A percentile compares a stretch with the other conserved stretches of the same genome.
Evolutionary conservation across 2,329 filamentous ascomycete genomes (phyloP).

Genomic region (Pseudogymnoascus sp.): DNA sequence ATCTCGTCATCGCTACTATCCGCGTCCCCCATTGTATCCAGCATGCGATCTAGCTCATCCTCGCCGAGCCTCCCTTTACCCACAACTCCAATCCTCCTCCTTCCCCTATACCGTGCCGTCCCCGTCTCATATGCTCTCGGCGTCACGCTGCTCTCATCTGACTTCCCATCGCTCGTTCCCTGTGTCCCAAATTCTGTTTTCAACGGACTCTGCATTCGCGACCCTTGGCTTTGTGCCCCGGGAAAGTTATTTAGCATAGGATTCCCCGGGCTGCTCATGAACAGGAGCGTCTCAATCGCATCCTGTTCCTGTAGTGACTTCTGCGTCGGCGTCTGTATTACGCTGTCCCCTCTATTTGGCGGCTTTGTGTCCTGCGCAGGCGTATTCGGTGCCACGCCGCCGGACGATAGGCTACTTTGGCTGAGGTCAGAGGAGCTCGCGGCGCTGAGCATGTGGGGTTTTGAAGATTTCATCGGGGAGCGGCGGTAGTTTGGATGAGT

Average conservation of each 20-base stretch:
- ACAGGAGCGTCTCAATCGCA: slow-evolving; percentile 69
- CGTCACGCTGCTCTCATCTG: slow-evolving; percentile 12
- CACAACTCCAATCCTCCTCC: slow-evolving; percentile 12
- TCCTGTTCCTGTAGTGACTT: slow-evolving; percentile 69
- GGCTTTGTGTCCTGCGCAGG: background rate
- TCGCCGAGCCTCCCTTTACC: slow-evolving; percentile 10
- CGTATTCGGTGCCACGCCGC: background rate
- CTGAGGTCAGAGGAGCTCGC: slow-evolving; percentile 13
- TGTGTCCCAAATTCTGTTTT: slow-evolving; percentile 23
- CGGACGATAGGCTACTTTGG: slow-evolving; percentile 16
- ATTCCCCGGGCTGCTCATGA: slow-evolving; percentile 73
- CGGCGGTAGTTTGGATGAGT: slow-evolving; percentile 20
- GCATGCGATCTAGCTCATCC: slow-evolving; percentile 24
- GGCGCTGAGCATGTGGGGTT: slow-evolving; percentile 15
- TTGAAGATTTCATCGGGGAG: slow-evolving; percentile 25
- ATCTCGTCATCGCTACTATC: slow-evolving; percentile 29
- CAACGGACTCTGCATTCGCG: slow-evolving; percentile 24
- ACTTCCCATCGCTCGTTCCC: slow-evolving; percentile 11
- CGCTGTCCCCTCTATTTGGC: slow-evolving; percentile 12
- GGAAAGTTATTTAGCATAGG: slow-evolving; percentile 50
- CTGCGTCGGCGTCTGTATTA: slow-evolving; percentile 53
- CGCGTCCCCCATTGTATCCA: slow-evolving; percentile 27
- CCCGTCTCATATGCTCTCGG: slow-evolving; percentile 14
- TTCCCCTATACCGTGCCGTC: slow-evolving; percentile 13
- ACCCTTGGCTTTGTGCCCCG: slow-evolving; percentile 24